A percentile compares a stretch with the other conserved stretches of the same genome.
Evolutionary conservation across 2,329 filamentous ascomycete genomes (phyloP).

Genomic region (Aspergillus brunneoviolaceus): DNA sequence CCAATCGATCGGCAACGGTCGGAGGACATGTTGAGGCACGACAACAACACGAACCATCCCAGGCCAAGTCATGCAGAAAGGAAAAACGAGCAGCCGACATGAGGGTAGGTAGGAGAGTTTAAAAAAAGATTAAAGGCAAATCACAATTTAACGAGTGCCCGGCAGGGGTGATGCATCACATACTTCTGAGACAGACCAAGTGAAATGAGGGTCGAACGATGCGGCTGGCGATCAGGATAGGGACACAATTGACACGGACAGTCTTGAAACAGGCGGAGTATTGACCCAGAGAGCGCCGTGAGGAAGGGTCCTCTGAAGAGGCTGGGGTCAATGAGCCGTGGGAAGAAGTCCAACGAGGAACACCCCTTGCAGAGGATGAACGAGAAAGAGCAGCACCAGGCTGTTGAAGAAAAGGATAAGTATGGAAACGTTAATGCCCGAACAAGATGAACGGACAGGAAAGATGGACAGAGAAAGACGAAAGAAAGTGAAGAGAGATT

Average conservation of each 20-base stretch:
- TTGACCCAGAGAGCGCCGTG: constrained; percentile 11
- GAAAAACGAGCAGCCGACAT: not conserved
- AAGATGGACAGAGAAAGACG: constrained; percentile 10
- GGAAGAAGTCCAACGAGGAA: constrained; percentile 3
- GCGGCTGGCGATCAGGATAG: constrained; percentile 2
- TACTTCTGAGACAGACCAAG: constrained; percentile 11
- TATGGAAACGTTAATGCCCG: constrained; percentile 23
- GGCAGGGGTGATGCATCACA: constrained; percentile 6
- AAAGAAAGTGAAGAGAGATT: constrained; percentile 11
- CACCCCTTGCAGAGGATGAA: constrained; percentile 17
- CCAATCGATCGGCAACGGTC: constrained; percentile 6
- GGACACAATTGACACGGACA: constrained; percentile 9
- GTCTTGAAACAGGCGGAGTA: constrained; percentile 12
- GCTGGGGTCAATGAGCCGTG: constrained; percentile 13
- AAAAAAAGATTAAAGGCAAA: not conserved
- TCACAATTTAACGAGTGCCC: not conserved
- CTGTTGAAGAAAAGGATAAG: constrained; percentile 21
- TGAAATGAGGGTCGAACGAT: constrained; percentile 2
- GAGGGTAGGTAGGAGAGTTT: not conserved
- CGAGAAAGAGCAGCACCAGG: constrained; percentile 29
- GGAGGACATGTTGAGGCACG: constrained; percentile 11
- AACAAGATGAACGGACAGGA: constrained; percentile 9
- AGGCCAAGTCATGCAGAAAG: constrained; percentile 2
- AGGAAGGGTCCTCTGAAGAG: constrained; percentile 15
- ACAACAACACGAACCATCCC: constrained; percentile 11